A percentile compares a stretch with the other conserved stretches of the same genome.
phyloP scores from a whole-genome alignment of 2,329 filamentous ascomycete species.

The Alternaria rosae region DNA sequence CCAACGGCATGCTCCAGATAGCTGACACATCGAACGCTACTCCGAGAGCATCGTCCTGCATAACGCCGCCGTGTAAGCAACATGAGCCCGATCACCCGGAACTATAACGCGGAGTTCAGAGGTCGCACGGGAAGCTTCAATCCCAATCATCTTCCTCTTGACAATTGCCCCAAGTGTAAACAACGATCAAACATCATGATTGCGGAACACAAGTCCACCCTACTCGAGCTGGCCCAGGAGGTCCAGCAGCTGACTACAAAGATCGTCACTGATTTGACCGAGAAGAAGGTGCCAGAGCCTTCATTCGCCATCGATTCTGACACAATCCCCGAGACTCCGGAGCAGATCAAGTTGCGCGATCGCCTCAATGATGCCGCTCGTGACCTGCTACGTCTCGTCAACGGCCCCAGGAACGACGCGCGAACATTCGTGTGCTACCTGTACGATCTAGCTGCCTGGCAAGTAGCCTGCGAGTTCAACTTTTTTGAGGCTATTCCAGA shows the following conservation, averaged over 20 bases:
- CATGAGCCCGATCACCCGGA: not conserved
- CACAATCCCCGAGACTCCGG: slow-evolving; percentile 13
- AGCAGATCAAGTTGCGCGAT: slow-evolving; percentile 18
- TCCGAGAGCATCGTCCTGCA: not conserved
- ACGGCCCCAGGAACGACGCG: slow-evolving; percentile 20
- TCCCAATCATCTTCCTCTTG: not conserved
- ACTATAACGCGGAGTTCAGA: not conserved
- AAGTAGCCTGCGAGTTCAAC: slow-evolving; percentile 27
- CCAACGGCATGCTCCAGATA: not conserved
- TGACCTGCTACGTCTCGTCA: slow-evolving; percentile 35
- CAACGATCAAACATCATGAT: slow-evolving; percentile 1
- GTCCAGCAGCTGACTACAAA: slow-evolving; percentile 17
- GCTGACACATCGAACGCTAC: not conserved
- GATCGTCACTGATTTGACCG: slow-evolving; percentile 17
- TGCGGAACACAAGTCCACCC: slow-evolving; percentile 14
- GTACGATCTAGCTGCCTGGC: slow-evolving; percentile 29
- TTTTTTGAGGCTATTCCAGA: slow-evolving; percentile 26
- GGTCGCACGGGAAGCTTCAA: not conserved
- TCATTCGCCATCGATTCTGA: slow-evolving; percentile 17
- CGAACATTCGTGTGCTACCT: slow-evolving; percentile 23
- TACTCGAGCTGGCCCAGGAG: slow-evolving; percentile 19
- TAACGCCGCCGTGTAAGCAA: not conserved
- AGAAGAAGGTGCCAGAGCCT: slow-evolving; percentile 18
- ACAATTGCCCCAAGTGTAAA: not conserved
- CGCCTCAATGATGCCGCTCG: slow-evolving; percentile 24